These are phyloP conservation scores for Eremomyces bilateralis DNA, from an alignment of 495 filamentous ascomycete species.

Conservation along the genomic window DNA sequence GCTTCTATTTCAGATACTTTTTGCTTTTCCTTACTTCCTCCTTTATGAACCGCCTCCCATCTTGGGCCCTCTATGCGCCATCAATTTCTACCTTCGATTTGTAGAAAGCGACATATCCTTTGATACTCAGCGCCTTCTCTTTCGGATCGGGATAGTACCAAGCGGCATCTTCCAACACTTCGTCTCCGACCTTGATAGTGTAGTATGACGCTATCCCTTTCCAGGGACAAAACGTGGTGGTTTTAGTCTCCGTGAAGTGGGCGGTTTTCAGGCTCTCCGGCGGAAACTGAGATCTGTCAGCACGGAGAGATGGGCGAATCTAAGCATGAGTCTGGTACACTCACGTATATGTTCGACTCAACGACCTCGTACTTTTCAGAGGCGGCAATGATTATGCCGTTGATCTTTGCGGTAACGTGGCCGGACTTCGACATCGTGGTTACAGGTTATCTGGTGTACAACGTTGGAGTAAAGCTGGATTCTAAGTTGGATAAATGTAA, in stretches of 20 bases:
- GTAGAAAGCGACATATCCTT: slow-evolving; percentile 48
- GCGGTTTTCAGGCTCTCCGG: slow-evolving; percentile 25
- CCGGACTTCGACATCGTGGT: too few species aligned
- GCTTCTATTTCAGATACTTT: too few species aligned
- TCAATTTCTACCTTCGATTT: too few species aligned
- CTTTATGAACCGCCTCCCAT: too few species aligned
- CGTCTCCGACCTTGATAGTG: slow-evolving; percentile 25
- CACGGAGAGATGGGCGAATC: background rate
- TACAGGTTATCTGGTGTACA: too few species aligned
- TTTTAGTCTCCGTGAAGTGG: slow-evolving; percentile 26
- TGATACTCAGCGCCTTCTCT: slow-evolving; percentile 33
- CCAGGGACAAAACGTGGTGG: slow-evolving; percentile 38
- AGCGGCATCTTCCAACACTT: slow-evolving; percentile 35
- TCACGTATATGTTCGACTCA: slow-evolving; percentile 53
- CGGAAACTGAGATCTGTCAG: slow-evolving; percentile 4
- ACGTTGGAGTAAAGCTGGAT: too few species aligned
- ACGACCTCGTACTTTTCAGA: slow-evolving; percentile 40
- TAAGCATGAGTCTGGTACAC: slow-evolving; percentile 2
- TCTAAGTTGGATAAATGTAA: too few species aligned
- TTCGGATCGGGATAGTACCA: slow-evolving; percentile 45
- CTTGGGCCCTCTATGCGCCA: too few species aligned
- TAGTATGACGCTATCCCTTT: slow-evolving; percentile 54
- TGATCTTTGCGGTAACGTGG: slow-evolving; percentile 35
- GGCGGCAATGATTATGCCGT: slow-evolving; percentile 35
- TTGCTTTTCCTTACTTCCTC: too few species aligned